phyloP scores from a whole-genome alignment of 2,329 filamentous ascomycete species.

The Talaromyces piceae region DNA sequence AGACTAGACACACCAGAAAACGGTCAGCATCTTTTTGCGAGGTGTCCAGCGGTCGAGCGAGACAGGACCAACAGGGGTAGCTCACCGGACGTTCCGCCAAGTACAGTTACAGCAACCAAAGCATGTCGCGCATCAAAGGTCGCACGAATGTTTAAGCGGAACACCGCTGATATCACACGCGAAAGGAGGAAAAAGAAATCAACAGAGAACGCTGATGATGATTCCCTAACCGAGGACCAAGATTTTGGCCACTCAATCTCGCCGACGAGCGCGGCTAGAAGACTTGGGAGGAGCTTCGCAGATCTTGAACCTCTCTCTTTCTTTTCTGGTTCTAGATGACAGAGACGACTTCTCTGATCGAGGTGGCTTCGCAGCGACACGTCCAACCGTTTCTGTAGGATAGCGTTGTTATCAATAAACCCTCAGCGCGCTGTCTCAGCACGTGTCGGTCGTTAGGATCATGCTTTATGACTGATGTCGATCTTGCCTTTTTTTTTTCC shows the following conservation, averaged over 20 bases:
- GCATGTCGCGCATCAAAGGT: slow-evolving; percentile 8
- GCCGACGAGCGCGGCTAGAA: not conserved
- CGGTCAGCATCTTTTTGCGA: slow-evolving; percentile 6
- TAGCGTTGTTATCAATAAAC: not conserved
- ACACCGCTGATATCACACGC: not conserved
- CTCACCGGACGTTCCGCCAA: slow-evolving; percentile 10
- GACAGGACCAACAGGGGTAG: slow-evolving; percentile 3
- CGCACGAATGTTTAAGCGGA: slow-evolving; percentile 1
- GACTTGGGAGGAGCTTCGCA: not conserved
- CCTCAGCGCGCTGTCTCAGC: not conserved
- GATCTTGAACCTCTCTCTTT: not conserved
- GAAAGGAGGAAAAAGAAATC: not conserved
- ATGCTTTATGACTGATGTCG: not conserved
- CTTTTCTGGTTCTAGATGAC: not conserved
- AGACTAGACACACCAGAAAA: not conserved
- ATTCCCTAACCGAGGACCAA: not conserved
- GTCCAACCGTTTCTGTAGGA: not conserved
- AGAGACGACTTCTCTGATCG: not conserved
- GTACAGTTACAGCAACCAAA: slow-evolving; percentile 6
- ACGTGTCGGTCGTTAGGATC: not conserved
- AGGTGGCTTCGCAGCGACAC: not conserved
- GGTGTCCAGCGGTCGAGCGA: not conserved
- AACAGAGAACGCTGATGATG: not conserved
- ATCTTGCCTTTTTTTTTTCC: not conserved
- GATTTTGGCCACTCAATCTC: not conserved